phyloP scores from a whole-genome alignment of 306 rosid species.

The Pterocarpus santalinus region DNA sequence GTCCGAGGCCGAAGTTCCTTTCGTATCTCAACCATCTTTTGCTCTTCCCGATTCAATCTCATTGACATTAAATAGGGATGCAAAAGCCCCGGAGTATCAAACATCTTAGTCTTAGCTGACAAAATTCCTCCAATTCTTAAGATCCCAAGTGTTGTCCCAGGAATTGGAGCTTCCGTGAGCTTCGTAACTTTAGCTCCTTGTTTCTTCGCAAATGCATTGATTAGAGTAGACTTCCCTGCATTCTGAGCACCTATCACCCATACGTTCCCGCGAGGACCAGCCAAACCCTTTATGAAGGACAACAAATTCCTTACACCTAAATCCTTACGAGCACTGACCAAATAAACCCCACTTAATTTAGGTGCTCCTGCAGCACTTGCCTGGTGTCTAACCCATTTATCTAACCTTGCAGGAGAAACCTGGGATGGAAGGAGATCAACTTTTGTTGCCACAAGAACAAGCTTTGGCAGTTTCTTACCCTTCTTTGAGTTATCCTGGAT shows the following conservation, averaged over 20 bases:
- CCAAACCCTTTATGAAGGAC: constrained; percentile 76
- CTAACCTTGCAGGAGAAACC: constrained; percentile 90
- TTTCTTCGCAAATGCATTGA: constrained; percentile 83
- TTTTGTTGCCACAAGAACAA: constrained; percentile 93
- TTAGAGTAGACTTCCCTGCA: constrained; percentile 96
- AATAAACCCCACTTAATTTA: constrained; percentile 77
- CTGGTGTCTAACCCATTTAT: constrained; percentile 88
- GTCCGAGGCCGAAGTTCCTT: constrained; percentile 89
- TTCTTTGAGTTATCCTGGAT: constrained; percentile 60
- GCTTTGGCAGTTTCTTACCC: constrained; percentile 77
- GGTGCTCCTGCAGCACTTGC: constrained; percentile 85
- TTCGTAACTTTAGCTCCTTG: constrained; percentile 78
- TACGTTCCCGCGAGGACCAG: constrained; percentile 97
- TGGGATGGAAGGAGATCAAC: constrained; percentile 89
- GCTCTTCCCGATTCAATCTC: constrained; percentile 90
- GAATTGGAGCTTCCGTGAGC: constrained; percentile 95
- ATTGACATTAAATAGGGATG: constrained; percentile 81
- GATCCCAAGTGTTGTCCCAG: constrained; percentile 94
- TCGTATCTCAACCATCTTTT: constrained; percentile 90
- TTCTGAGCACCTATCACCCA: constrained; percentile 98
- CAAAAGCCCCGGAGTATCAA: constrained; percentile 93
- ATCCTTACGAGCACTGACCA: constrained; percentile 88
- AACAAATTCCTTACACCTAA: constrained; percentile 79
- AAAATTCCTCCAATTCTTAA: constrained; percentile 88
- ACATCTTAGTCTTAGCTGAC: constrained; percentile 90